phyloP scores from a whole-genome alignment of 371 early-diverging fungal species.

The Mortierella sp. region DNA sequence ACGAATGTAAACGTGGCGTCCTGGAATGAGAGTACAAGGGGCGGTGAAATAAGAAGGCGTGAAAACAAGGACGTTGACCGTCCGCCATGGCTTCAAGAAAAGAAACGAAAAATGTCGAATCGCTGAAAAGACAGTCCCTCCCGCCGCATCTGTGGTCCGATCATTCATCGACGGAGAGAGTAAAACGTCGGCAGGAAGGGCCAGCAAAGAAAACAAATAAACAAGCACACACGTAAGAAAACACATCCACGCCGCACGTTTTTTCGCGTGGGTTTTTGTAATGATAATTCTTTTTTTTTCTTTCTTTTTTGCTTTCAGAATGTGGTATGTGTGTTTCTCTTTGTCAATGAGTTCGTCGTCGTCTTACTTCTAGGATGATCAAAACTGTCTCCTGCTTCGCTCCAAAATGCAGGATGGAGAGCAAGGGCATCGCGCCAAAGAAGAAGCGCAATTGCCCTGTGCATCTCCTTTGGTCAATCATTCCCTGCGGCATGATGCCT shows the following conservation, averaged over 20 bases:
- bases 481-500: neutral
- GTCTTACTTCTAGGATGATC: neutral
- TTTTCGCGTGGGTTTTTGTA: too few species aligned
- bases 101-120: neutral
- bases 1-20: too few species aligned
- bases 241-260: neutral
- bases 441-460: neutral
- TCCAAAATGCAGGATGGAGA: neutral
- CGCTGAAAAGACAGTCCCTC: neutral
- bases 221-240: neutral
- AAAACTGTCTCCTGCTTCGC: neutral
- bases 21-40: too few species aligned
- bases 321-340: neutral
- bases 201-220: too few species aligned
- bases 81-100: too few species aligned
- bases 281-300: neutral
- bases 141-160: too few species aligned
- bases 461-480: neutral
- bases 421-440: neutral
- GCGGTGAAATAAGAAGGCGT: too few species aligned
- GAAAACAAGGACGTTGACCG: too few species aligned
- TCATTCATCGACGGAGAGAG: too few species aligned
- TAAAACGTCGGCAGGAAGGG: too few species aligned
- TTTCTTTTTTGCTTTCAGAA: neutral
- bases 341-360: neutral